Conservation (phyloP, 2,329 filamentous ascomycete genomes). For the Arthrobotrys megalospora region DNA sequence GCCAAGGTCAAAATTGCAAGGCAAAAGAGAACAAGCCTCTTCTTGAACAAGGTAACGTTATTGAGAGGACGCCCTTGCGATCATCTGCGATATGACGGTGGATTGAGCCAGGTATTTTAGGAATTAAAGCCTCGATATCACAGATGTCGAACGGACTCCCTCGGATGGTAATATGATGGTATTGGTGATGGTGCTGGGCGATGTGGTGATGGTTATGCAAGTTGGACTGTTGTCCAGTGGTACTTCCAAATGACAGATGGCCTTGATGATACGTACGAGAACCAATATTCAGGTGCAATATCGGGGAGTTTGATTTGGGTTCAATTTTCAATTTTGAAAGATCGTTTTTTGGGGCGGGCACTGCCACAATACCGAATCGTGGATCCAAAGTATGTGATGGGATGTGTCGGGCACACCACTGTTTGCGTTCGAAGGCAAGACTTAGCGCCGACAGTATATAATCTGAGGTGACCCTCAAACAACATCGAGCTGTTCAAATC, state of each 20-base stretch:
- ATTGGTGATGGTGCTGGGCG: background rate
- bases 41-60: slow-evolving; percentile 53
- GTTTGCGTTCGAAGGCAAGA: slow-evolving; percentile 52
- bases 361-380: slow-evolving; percentile 54
- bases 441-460: slow-evolving; percentile 55
- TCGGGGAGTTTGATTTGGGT: slow-evolving; percentile 34
- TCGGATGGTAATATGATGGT: background rate
- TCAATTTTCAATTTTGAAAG: slow-evolving; percentile 21
- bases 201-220: background rate
- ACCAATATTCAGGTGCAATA: background rate
- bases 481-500: slow-evolving; percentile 38
- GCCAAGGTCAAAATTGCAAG: slow-evolving; percentile 59
- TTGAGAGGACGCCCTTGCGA: slow-evolving; percentile 36
- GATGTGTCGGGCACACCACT: slow-evolving; percentile 33
- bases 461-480: slow-evolving; percentile 59
- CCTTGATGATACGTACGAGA: background rate
- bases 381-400: slow-evolving; percentile 27
- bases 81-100: slow-evolving; percentile 41
- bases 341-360: slow-evolving; percentile 25
- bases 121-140: slow-evolving; percentile 30
- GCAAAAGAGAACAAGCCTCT: slow-evolving; percentile 59
- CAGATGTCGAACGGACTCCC: slow-evolving; percentile 4
- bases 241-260: slow-evolving; percentile 18
- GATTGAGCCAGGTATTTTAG: slow-evolving; percentile 39
- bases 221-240: background rate